Conservation (phyloP, 2,329 filamentous ascomycete genomes). For the Ascosphaera pollenicola region DNA sequence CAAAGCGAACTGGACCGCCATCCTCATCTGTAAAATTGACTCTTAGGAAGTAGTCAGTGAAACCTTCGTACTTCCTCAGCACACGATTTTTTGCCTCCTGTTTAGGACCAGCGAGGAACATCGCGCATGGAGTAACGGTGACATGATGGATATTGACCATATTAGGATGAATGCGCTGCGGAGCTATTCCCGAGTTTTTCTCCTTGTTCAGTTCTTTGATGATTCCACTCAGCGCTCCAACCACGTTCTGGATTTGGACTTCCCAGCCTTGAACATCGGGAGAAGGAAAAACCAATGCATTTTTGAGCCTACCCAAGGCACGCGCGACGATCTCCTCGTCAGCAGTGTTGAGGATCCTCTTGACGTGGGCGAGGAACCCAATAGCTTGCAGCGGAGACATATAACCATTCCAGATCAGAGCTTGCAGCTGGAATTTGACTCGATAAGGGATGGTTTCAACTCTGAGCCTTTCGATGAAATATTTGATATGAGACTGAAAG, state of each 20-base stretch:
- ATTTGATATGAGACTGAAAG: neutral
- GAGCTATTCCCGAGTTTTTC: neutral
- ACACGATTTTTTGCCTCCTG: conserved; percentile 48
- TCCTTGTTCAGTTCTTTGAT: conserved; percentile 1
- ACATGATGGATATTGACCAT: conserved; percentile 32
- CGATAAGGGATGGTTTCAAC: conserved; percentile 22
- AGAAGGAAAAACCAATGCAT: conserved; percentile 31
- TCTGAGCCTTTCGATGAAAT: conserved; percentile 1
- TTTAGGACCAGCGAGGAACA: conserved; percentile 25
- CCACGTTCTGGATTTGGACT: conserved; percentile 20
- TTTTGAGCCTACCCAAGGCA: conserved; percentile 31
- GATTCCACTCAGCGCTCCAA: conserved; percentile 7
- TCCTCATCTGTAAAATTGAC: conserved; percentile 58
- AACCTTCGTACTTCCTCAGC: conserved; percentile 38
- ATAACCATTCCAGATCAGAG: conserved; percentile 39
- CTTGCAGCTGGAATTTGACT: conserved; percentile 39
- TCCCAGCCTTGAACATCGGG: conserved; percentile 26
- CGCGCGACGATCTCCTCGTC: conserved; percentile 11
- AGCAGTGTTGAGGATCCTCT: neutral
- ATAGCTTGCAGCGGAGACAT: conserved; percentile 33
- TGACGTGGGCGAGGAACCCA: conserved; percentile 24
- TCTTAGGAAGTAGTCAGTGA: conserved; percentile 43
- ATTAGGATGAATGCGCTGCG: conserved; percentile 10
- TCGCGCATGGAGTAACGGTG: conserved; percentile 36
- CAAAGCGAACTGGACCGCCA: conserved; percentile 39